Base-by-base conservation (phyloP, 179 eudicot species). In the Silene vulgaris region DNA sequence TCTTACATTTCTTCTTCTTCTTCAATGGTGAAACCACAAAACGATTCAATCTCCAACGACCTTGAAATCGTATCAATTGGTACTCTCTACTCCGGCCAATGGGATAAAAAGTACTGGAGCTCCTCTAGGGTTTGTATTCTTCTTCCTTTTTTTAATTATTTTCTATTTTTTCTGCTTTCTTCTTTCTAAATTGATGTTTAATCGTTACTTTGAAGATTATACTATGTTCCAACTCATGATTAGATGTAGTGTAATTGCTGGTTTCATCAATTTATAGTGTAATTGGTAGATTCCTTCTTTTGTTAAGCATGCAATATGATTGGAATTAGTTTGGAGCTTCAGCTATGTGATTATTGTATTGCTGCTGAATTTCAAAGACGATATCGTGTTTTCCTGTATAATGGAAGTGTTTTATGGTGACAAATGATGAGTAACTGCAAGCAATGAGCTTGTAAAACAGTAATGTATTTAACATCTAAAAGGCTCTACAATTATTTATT, bases 71-170 rank as follows among this genome's bases (percentile, higher is more conserved):
- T 87, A 13, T 92, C 97, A 9, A 79, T 92, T 75, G 99, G 97
- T 64, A 56, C 79, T n/a, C 79, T 95, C 0, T 89, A 89, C 82
- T 69, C 37, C 21, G 97, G 99, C 28, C 78, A 85, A 20, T 88
- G 88, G 97, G 97, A 89, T 69, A 95, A 92, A 86, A 95, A 95
- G 87, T 95, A 95, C 82, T 92, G 99, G 99, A 95, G 97, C 85
- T 92, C 96, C 28, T 92, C 99, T 85, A 90, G 99, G 99, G 99
- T 95, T 86, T 75, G 86, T 75, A 17, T 14, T 5, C 75, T 69
- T 76, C 59, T 74, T 40, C 65, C 62, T 12, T 48, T 43, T 48
- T 77, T 2, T 23, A 23, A 23, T 23, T 23, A 45, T 45, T 45
- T 45, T 11, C 52, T 45, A 2, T 6, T 11, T 45, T 45, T 45